Evolutionary conservation across 768 basidiomycete species (phyloP).

Genomic region (Mycena polygramma): DNA sequence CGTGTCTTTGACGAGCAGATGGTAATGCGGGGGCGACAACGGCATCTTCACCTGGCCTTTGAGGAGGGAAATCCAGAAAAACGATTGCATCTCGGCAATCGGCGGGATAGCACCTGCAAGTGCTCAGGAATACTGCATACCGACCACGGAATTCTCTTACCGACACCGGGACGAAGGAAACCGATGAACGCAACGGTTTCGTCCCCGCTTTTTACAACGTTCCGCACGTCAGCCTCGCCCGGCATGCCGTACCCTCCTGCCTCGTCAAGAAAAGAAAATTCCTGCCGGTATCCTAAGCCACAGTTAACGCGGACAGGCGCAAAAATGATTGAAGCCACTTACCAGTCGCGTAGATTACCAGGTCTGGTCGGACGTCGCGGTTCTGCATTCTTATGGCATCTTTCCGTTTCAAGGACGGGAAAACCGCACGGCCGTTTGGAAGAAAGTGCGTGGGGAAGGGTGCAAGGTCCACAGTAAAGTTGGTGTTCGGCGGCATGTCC

Average conservation of each 20-base stretch:
- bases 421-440: conserved; percentile 58
- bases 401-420: conserved; percentile 57
- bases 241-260: conserved; percentile 55
- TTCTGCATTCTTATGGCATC: conserved; percentile 56
- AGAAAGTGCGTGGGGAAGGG: conserved; percentile 66
- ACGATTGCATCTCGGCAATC: conserved; percentile 71
- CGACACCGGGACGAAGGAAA: conserved; percentile 70
- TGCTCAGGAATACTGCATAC: conserved; percentile 29
- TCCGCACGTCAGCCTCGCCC: conserved; percentile 57
- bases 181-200: conserved; percentile 67
- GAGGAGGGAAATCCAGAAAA: conserved; percentile 68
- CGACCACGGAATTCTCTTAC: conserved; percentile 44
- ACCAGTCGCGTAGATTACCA: conserved; percentile 61
- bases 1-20: conserved; percentile 63
- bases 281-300: conserved; percentile 55
- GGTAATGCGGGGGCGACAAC: conserved; percentile 62
- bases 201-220: conserved; percentile 58
- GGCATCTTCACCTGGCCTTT: conserved; percentile 58
- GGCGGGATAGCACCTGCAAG: conserved; percentile 66
- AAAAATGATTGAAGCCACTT: not conserved
- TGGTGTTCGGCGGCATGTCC: conserved; percentile 58
- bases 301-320: not conserved
- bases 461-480: conserved; percentile 64
- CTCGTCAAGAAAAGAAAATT: conserved; percentile 57
- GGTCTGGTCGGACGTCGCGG: conserved; percentile 59